Conservation (phyloP, 2,329 filamentous ascomycete genomes). For the Fusarium drepaniforme region DNA sequence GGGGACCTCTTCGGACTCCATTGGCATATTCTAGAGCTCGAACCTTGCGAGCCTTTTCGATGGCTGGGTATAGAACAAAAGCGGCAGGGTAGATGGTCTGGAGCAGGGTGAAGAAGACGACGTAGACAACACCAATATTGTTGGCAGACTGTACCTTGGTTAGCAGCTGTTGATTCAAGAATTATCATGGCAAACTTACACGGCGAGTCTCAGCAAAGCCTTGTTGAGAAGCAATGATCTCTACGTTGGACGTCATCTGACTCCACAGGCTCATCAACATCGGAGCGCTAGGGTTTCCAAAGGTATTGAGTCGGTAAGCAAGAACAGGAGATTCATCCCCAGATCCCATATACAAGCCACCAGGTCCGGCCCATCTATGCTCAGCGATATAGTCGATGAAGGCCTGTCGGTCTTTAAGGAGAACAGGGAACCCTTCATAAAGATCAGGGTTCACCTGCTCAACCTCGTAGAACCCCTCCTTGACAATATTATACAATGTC, state of each 20-base stretch:
- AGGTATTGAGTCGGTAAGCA: conserved; percentile 16
- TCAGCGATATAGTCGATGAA: conserved; percentile 19
- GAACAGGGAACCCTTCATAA: conserved; percentile 13
- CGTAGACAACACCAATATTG: conserved; percentile 73
- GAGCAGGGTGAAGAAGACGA: conserved; percentile 77
- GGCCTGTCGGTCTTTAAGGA: conserved; percentile 8
- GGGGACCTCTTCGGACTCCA: conserved; percentile 79
- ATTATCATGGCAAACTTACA: conserved; percentile 30
- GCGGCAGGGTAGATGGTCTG: conserved; percentile 76
- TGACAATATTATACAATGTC: conserved; percentile 30
- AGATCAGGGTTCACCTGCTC: background rate
- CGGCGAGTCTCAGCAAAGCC: conserved; percentile 67
- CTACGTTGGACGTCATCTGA: conserved; percentile 37
- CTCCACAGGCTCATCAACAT: conserved; percentile 34
- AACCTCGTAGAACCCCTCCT: conserved; percentile 19
- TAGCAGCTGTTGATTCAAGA: background rate
- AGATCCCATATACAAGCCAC: conserved; percentile 27
- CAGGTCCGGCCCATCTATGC: conserved; percentile 1
- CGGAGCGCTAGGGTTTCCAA: conserved; percentile 7
- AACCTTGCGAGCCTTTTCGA: conserved; percentile 81
- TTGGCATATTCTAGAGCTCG: conserved; percentile 88
- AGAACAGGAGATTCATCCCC: conserved; percentile 19
- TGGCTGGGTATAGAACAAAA: conserved; percentile 82
- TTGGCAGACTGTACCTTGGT: background rate
- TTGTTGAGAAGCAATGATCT: conserved; percentile 69